Conservation (phyloP, 176 grass and related monocot species). For the Calamus simplicifolius region DNA sequence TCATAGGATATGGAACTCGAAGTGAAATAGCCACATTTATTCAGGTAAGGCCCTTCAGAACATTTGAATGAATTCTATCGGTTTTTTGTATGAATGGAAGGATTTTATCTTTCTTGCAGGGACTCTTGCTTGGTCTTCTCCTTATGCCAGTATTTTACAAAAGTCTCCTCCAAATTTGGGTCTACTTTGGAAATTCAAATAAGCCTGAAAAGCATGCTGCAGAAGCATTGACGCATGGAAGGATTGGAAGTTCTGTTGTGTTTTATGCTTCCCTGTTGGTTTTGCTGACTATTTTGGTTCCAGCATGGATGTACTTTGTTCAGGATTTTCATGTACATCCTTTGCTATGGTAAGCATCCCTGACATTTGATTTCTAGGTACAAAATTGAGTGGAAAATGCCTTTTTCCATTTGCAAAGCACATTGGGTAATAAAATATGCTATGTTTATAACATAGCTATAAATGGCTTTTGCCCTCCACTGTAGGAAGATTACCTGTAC, state of each 20-base stretch:
- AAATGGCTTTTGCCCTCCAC: no score
- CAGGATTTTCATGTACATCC: conserved; percentile 61
- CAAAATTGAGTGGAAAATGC: no score
- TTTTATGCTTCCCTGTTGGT: conserved; percentile 58
- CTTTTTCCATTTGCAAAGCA: no score
- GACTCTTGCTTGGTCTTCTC: conserved; percentile 70
- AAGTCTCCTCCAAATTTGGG: conserved; percentile 37
- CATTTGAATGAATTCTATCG: conserved; percentile 10
- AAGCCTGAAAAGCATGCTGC: conserved; percentile 25
- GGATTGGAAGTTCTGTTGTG: conserved; percentile 30
- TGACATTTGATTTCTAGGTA: not conserved
- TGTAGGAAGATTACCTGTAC: no score
- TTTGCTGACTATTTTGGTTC: conserved; percentile 50
- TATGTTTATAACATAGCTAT: no score
- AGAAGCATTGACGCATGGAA: conserved; percentile 17
- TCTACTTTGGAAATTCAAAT: conserved; percentile 28
- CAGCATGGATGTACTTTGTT: conserved; percentile 64
- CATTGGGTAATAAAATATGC: no score
- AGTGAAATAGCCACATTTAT: conserved; percentile 61
- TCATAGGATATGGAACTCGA: conserved; percentile 40
- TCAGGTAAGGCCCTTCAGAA: conserved; percentile 55
- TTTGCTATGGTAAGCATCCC: conserved; percentile 56
- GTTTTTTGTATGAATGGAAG: conserved; percentile 8
- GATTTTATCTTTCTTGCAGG: conserved; percentile 28
- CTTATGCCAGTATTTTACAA: conserved; percentile 71